Base-by-base conservation (phyloP, 495 filamentous ascomycete genomes). In the Lentithecium fluviatile region DNA sequence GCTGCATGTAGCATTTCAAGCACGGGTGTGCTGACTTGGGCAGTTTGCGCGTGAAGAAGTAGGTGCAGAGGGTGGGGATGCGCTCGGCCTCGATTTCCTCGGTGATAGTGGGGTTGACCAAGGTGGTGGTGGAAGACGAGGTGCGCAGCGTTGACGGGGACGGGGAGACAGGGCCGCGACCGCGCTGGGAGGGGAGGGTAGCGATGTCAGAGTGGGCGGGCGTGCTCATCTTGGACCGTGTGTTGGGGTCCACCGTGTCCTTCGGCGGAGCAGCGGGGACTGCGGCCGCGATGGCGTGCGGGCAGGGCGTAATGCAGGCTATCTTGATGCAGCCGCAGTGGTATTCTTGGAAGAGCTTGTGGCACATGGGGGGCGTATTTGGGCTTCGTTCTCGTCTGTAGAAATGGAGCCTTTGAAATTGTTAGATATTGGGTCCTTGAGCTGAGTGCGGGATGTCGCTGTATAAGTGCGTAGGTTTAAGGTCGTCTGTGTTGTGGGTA, bases 1-100 rank as follows among this genome's bases (percentile, higher is more conserved):
- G 59, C 13, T 36, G 43, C 59, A 62, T 20, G 45, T 62, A 62
- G 43, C 59, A 62, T 8, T 1, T 23, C 20, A 62, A 19, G 38
- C 59, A 62, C 17, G 46, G 56, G 34, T 24, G 21, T 5, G 21
- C 13, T 6, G 53, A 26, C 3, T 20, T 29, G 2, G 43, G 55
- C 2, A 32, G 6, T 2, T 20, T 12, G 20, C 23, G 45, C n/a
- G n/a, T n/a, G 20, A 26, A 32, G 26, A 49, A 58, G 43, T 29
- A 50, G 8, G 42, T 1, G 47, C 45, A 40, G 23, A 26, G 38
- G 2, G 45, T 52, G 23, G 37, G 32, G 17, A 21, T 17, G 0
- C 47, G 37, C 13, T 21, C 45, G 24, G 15, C 19, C 6, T 43
- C 40, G 29, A 10, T 10, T 32, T 32, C 10, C 10, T 32, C 29